Evolutionary conservation across 108 stramenopile genomes (phyloP).

Genomic region (Nannochloropsis granulata): DNA sequence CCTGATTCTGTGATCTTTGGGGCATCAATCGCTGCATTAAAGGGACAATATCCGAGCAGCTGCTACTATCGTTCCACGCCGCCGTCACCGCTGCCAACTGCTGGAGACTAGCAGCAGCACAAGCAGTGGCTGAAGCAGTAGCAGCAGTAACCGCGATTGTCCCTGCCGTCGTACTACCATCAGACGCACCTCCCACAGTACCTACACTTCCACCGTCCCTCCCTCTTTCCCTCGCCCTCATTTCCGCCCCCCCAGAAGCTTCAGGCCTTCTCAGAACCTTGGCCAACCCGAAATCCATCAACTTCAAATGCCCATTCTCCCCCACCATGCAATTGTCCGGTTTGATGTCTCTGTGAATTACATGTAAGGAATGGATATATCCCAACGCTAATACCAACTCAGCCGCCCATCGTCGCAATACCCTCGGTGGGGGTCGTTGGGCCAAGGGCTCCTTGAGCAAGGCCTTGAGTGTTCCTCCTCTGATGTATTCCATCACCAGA

Average conservation of each 20-base stretch:
- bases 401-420: neutral
- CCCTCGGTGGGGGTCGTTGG: neutral
- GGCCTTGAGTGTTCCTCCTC: neutral
- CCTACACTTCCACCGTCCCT: neutral
- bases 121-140: neutral
- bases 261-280: neutral
- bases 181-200: neutral
- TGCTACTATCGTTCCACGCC: neutral
- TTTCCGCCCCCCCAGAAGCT: neutral
- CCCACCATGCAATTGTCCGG: conserved; percentile 18
- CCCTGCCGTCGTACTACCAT: neutral
- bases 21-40: neutral
- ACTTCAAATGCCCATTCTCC: conserved; percentile 17
- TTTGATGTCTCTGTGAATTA: conserved; percentile 29
- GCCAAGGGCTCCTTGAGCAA: neutral
- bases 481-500: conserved; percentile 2
- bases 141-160: neutral
- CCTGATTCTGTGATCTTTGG: neutral
- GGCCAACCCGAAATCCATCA: conserved; percentile 27
- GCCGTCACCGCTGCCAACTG: neutral
- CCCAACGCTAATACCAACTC: conserved; percentile 1
- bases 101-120: neutral
- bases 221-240: neutral
- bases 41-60: neutral
- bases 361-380: neutral